Evolutionary conservation across 768 basidiomycete genomes (phyloP).

Genomic region (Podaxis mareebaensis): DNA sequence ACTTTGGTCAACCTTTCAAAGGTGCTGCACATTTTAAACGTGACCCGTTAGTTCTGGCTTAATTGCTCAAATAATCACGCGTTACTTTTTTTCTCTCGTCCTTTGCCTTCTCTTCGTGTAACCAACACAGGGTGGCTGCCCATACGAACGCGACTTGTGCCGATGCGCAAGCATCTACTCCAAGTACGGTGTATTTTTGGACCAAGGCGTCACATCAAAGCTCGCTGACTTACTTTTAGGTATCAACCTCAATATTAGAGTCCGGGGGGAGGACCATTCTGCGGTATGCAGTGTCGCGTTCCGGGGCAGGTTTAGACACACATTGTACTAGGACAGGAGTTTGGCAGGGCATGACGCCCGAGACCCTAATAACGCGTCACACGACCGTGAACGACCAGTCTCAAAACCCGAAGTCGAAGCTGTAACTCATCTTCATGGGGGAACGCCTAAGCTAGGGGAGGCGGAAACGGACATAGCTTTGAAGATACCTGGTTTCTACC

Average conservation of each 20-base stretch:
- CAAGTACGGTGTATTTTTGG: not conserved
- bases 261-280: not conserved
- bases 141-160: not conserved
- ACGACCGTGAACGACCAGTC: not conserved
- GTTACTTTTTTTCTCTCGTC: not conserved
- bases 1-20: too few species aligned
- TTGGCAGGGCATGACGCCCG: not conserved
- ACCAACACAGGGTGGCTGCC: not conserved
- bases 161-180: not conserved
- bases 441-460: not conserved
- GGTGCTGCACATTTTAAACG: too few species aligned
- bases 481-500: slow-evolving; percentile 1
- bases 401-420: not conserved
- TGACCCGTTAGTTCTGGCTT: not conserved
- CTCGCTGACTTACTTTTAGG: not conserved
- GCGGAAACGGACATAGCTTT: not conserved
- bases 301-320: not conserved
- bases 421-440: not conserved
- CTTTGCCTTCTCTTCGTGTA: not conserved
- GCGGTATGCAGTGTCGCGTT: not conserved
- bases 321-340: not conserved
- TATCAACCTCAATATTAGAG: not conserved
- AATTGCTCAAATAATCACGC: not conserved
- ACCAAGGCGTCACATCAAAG: not conserved
- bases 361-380: not conserved